phyloP scores from a whole-genome alignment of 1,284 basidiomycete genomes.

The Tylopilus sp. region DNA sequence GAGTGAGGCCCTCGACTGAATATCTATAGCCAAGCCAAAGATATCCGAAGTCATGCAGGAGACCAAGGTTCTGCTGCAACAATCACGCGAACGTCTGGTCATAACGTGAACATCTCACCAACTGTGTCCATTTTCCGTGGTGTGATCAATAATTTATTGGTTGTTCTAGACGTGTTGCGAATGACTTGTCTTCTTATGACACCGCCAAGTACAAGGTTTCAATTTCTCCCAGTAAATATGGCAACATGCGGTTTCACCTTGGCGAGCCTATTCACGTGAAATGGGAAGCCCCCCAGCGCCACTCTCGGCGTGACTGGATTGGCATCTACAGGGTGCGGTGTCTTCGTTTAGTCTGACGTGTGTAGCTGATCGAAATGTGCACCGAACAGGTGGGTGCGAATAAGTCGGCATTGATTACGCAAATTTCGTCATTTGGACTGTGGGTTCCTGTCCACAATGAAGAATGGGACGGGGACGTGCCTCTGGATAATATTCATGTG shows the following conservation, averaged over 20 bases:
- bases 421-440: constrained; percentile 83
- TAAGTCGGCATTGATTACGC: constrained; percentile 78
- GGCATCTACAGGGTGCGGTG: constrained; percentile 77
- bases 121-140: background rate
- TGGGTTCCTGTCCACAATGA: constrained; percentile 91
- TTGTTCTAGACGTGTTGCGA: constrained; percentile 69
- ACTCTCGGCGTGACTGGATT: constrained; percentile 97
- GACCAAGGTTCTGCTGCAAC: constrained; percentile 87
- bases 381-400: constrained; percentile 75
- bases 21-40: constrained; percentile 43
- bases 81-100: constrained; percentile 83
- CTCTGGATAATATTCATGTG: constrained; percentile 46
- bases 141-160: background rate
- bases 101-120: constrained; percentile 65
- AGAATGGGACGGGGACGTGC: constrained; percentile 90
- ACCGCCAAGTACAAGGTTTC: constrained; percentile 72
- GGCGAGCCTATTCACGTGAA: constrained; percentile 85
- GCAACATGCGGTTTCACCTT: constrained; percentile 72
- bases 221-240: constrained; percentile 50
- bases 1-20: background rate
- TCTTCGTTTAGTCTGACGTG: background rate
- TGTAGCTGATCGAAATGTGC: constrained; percentile 3
- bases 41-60: constrained; percentile 87
- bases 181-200: constrained; percentile 77
- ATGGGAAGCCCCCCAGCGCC: constrained; percentile 85